Evolutionary conservation across 371 early-diverging fungal genomes (phyloP), one percentile per base, ranked within the genome.

Genomic region (Lichtheimia corymbifera): DNA sequence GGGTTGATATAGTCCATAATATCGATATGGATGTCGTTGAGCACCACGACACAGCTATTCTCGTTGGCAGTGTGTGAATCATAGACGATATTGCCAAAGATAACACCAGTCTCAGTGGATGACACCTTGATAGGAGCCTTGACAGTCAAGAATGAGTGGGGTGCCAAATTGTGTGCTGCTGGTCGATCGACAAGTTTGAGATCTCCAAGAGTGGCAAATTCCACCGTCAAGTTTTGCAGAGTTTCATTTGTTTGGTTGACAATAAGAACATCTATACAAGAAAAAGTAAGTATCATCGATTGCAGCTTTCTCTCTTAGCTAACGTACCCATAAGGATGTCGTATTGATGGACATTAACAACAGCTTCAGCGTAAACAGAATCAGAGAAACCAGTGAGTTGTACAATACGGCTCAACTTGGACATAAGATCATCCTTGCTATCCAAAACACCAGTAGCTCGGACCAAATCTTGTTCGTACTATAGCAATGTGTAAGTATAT

Each of bases 1-100:
- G 97, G 95, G 61, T 94, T 92, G 76, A 98, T 96, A 72, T 97
- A 97, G 72, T 98, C 98, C 95, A 97, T 94, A 65, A 98, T 98
- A 67, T 98, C 99, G 67, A 97, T 92, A 66, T 96, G 96, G 58
- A 98, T 93, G 65, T 97, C 97, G 62, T 95, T 97, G 65, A 97
- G 80, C 24, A 97, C 92, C 12, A 97, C 93, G 67, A 91, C 93
- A 69, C 91, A 87, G 72, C 85, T 83, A 65, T 93, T 95, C 25
- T 78, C 72, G 35, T 91, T 83, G 28, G 71, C 68, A 9, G 92
- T 91, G 17, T 94, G 89, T 18, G 93, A 92, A 71, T 98, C 97
- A 65, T 96, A 98, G 7, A 94, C 93, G 73, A 98, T 94, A 76
- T 94, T 96, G 65, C 97, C 97, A 79, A 96, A 98, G 68, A 98